A percentile compares a stretch with the other conserved stretches of the same genome.
Evolutionary conservation across 768 basidiomycete species (phyloP).

Genomic region (Calocera cornea): DNA sequence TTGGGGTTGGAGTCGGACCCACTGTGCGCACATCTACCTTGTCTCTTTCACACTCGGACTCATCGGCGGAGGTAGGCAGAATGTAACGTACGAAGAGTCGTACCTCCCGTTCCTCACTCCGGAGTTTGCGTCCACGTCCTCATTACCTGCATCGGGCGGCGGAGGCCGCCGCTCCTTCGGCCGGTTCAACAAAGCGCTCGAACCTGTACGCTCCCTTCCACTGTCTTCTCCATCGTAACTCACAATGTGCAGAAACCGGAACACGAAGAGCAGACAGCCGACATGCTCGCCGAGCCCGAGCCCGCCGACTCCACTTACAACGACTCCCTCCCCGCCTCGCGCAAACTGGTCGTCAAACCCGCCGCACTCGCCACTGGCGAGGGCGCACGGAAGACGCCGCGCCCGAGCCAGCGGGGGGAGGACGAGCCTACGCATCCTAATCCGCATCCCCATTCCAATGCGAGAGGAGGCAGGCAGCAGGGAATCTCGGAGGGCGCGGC

Average conservation of each 20-base stretch:
- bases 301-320: background rate
- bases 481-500: background rate
- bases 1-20: background rate
- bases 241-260: background rate
- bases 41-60: background rate
- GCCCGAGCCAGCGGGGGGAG: background rate
- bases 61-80: background rate
- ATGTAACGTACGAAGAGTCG: background rate
- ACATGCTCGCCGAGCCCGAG: background rate
- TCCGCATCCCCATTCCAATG: background rate
- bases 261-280: background rate
- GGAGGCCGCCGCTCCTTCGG: background rate
- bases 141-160: background rate
- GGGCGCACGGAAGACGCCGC: background rate
- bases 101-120: background rate
- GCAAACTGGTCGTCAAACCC: constrained; percentile 1
- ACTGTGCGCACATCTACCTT: background rate
- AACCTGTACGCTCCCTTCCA: background rate
- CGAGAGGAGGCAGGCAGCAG: too few species aligned
- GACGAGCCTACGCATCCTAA: too few species aligned
- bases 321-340: background rate
- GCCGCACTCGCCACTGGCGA: background rate
- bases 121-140: background rate
- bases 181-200: background rate
- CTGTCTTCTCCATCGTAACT: background rate